A percentile compares a stretch with the other conserved stretches of the same genome.
These are phyloP conservation scores for Musa troglodytarum DNA, from an alignment of 176 grass and related monocot species.

Conservation along the genomic window DNA sequence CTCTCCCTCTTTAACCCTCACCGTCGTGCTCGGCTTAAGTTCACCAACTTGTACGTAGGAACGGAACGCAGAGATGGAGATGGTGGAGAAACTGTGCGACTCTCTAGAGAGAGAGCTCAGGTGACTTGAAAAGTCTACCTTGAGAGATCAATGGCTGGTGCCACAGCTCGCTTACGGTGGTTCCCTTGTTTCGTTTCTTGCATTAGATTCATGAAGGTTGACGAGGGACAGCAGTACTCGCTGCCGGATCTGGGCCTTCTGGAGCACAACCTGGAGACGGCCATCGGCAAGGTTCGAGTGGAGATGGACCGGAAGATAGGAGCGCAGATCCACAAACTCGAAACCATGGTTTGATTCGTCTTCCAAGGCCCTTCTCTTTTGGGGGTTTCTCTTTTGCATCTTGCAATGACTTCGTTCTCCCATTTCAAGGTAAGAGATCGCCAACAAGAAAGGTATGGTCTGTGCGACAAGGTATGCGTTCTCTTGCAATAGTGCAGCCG, in stretches of 20 bases:
- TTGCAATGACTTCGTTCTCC: not conserved
- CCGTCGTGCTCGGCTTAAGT: not conserved
- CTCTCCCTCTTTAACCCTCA: not conserved
- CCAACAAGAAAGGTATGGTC: conserved; percentile 56
- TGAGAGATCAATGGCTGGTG: not conserved
- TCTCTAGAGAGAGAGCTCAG: conserved; percentile 74
- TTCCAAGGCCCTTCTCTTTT: not conserved
- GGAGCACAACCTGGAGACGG: conserved; percentile 69
- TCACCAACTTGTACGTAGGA: conserved; percentile 36
- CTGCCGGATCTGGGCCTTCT: conserved; percentile 55
- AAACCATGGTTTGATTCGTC: conserved; percentile 31
- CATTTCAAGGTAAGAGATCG: conserved; percentile 45
- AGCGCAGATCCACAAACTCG: conserved; percentile 54
- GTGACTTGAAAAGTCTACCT: conserved; percentile 1
- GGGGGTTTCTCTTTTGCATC: not conserved
- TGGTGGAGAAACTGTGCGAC: conserved; percentile 68
- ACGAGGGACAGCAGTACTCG: conserved; percentile 53
- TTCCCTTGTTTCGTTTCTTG: not conserved
- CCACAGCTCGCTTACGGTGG: not conserved
- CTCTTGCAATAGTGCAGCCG: not conserved
- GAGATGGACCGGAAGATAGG: conserved; percentile 86
- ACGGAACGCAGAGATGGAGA: conserved; percentile 53
- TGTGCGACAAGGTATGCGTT: conserved; percentile 55
- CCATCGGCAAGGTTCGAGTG: conserved; percentile 56
- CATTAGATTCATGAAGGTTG: conserved; percentile 62